Conservation (phyloP, 306 rosid genomes). For the Delonix regia region DNA sequence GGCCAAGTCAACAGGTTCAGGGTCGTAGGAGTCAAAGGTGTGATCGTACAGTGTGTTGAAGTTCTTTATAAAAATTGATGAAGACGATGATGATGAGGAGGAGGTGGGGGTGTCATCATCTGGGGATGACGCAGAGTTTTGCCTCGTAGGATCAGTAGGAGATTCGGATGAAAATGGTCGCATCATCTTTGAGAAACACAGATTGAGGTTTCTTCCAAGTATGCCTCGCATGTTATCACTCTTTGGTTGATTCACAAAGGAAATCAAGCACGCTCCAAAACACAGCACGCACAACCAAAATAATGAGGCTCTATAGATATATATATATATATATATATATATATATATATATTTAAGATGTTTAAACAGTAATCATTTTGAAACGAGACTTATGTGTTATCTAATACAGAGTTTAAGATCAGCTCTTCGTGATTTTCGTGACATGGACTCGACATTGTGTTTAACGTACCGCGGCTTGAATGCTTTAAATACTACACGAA, state of each 20-base stretch:
- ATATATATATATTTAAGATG: neutral
- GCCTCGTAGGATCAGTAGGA: slow-evolving; percentile 26
- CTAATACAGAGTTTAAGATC: neutral
- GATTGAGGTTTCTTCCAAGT: slow-evolving; percentile 51
- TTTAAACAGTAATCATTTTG: neutral
- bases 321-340: neutral
- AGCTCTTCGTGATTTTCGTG: neutral
- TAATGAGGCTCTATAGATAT: neutral
- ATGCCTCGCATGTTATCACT: slow-evolving; percentile 53
- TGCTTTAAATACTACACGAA: neutral
- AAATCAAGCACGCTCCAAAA: no score
- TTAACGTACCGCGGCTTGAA: neutral
- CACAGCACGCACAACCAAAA: no score
- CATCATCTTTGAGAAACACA: slow-evolving; percentile 69
- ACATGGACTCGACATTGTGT: neutral
- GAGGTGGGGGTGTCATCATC: neutral
- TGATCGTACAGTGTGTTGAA: slow-evolving; percentile 87
- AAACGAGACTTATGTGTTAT: neutral
- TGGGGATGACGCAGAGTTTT: slow-evolving; percentile 2
- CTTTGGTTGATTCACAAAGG: neutral
- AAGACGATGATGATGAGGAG: neutral
- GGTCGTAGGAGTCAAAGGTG: slow-evolving; percentile 16
- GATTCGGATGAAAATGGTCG: slow-evolving; percentile 37
- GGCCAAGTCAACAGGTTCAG: slow-evolving; percentile 52
- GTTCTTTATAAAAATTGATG: slow-evolving; percentile 57